Base-by-base conservation (phyloP, 257 asterid species). In the Misopates orontium region DNA sequence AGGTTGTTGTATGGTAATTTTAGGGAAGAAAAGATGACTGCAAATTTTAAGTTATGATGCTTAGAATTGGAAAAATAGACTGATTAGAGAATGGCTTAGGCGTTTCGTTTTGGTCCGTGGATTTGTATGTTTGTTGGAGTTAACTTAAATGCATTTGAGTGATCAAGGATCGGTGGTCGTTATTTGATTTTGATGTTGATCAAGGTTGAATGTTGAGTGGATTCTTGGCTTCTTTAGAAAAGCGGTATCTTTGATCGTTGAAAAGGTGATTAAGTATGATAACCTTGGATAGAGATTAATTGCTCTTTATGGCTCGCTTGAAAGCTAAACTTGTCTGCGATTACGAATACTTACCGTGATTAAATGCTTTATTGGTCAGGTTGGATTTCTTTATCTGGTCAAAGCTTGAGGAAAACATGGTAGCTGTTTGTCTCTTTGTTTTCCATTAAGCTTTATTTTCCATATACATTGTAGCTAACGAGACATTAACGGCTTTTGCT, bases 401-500 rank as follows among this genome's bases (percentile, higher is more conserved):
- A 60, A 49, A 67, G 50, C 39, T 47, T 31, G 31, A 17, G 60
- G 68, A 67, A 62, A 73, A 22, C 54, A 76, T 80, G 85, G 82
- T 80, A 73, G 10, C 2, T 41, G 14, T 3, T 4, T 45, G 15
- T 25, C 4, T 24, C 39, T 56, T 56, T 56, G 11, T 58, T n/a
- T 20, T 39, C 2, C 4, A 1, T 39, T 39, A 36, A 21, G 28
- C 10, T 0, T 5, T 28, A 11, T 52, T 20, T 15, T 28, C 36
- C 21, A 41, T 63, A 58, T 36, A 48, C 56, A n/a, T 64, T 28
- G 10, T 62, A 13, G 19, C n/a, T 56, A 20, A 14, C 28, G 56
- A 39, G 51, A 56, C 31, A 56, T 25, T 49, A 8, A 24, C 54
- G 48, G 67, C 42, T 22, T 41, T 65, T 56, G 22, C 0, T 28